Base-by-base conservation (phyloP, 176 grass and related monocot genomes). In the Puya raimondii region DNA sequence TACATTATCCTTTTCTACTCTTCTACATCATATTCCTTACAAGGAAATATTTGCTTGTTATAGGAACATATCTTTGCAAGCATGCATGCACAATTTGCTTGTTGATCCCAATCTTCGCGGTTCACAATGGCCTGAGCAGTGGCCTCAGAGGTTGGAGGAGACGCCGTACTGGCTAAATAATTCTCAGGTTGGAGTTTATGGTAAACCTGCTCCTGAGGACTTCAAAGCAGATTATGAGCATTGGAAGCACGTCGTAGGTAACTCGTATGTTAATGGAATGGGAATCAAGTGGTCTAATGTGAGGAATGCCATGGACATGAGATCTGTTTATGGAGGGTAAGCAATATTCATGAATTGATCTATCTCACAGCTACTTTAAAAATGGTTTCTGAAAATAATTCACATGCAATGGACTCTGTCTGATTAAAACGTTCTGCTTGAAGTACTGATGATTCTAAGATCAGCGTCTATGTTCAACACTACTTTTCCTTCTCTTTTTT, bases 251-350 rank as follows among this genome's bases (percentile, higher is more conserved):
- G 82, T 82, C 25, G 78, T 99, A 2, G 73, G 56, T 65, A 88
- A 75, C 71, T 82, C 87, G 29, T 99, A 99, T 81, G 70, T 99
- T 56, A 49, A 80, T 47, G 90, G 95, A 66, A 78, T 91, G 80
- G 95, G 95, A 76, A 88, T 99, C 68, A 70, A 93, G 48, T 99
- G 95, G 95, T 84, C 81, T 56, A 42, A 61, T 5, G 52, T 99
- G 3, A 81, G 95, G 64, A 99, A 99, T 74, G 87, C 82, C 57
- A 99, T 99, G 95, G 95, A 99, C 82, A 99, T 99, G 95, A 66
- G 95, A 71, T 84, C 85, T 10, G 80, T 93, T 25, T 99, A 99
- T 56, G 95, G 95, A 2, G 95, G 95, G 92, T 91, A 86, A 65
- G 76, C 56, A 61, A 61, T 18, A 22, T 21, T 18, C 56, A 61